A percentile compares a stretch with the other conserved stretches of the same genome.
These are phyloP conservation scores for Sugiyamaella sp. DNA, from an alignment of 1,139 yeast species.

Conservation along the genomic window DNA sequence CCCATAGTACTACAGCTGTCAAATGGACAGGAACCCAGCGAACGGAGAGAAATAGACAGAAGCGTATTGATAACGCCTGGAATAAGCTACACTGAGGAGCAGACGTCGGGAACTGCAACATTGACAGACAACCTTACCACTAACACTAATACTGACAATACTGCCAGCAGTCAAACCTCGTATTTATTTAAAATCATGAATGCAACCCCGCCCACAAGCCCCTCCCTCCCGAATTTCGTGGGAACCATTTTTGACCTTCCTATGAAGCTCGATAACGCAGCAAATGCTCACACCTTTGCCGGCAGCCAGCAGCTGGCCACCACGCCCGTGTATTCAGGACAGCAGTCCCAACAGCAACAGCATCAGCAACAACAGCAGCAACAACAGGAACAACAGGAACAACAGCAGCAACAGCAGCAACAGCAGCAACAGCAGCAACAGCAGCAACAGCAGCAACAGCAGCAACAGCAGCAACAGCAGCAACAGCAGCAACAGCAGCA, in stretches of 20 bases:
- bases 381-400: not conserved
- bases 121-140: slow-evolving; percentile 1
- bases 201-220: slow-evolving; percentile 4
- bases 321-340: not conserved
- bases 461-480: not conserved
- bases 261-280: not conserved
- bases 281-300: not conserved
- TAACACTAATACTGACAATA: not conserved
- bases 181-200: slow-evolving; percentile 11
- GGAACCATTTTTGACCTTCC: slow-evolving; percentile 5
- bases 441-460: not conserved
- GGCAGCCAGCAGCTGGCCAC: not conserved
- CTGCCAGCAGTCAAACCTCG: not conserved
- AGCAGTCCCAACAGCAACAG: not conserved
- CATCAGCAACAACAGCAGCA: not conserved
- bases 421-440: not conserved
- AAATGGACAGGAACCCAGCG: slow-evolving; percentile 1
- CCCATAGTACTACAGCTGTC: slow-evolving; percentile 23
- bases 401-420: not conserved
- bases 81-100: slow-evolving; percentile 53
- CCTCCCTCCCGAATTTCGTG: not conserved
- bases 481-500: not conserved
- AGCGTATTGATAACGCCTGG: slow-evolving; percentile 6
- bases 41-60: not conserved
- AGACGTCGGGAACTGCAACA: slow-evolving; percentile 59